Conservation (phyloP, 2,329 filamentous ascomycete species). For the Ceratocystis papillata region DNA sequence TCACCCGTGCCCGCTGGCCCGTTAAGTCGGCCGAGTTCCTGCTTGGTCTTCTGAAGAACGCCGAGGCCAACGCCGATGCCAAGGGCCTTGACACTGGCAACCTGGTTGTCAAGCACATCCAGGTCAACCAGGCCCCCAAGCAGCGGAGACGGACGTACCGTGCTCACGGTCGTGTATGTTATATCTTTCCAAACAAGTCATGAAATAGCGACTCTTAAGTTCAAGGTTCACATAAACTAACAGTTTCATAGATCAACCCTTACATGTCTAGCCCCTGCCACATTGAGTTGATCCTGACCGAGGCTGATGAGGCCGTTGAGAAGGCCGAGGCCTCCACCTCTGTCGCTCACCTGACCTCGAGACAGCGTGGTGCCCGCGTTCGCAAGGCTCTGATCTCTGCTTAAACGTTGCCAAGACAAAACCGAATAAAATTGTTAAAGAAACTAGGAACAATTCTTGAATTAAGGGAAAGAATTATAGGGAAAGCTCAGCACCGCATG, state of each 20-base stretch:
- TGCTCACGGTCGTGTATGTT: slow-evolving; percentile 97
- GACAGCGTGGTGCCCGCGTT: slow-evolving; percentile 71
- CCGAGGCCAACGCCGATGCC: slow-evolving; percentile 90
- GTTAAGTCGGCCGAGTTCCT: slow-evolving; percentile 98
- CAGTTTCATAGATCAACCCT: slow-evolving; percentile 73
- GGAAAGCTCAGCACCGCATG: slow-evolving; percentile 19
- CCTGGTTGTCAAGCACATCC: slow-evolving; percentile 99
- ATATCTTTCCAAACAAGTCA: not conserved
- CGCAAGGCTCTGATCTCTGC: slow-evolving; percentile 55
- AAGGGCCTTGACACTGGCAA: slow-evolving; percentile 97
- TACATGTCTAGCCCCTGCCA: slow-evolving; percentile 99
- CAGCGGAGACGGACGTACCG: slow-evolving; percentile 98
- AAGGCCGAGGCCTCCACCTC: slow-evolving; percentile 78
- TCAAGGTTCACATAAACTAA: slow-evolving; percentile 4
- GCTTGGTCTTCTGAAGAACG: slow-evolving; percentile 92
- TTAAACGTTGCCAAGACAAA: slow-evolving; percentile 35
- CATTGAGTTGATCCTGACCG: slow-evolving; percentile 99
- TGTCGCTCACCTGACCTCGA: slow-evolving; percentile 64
- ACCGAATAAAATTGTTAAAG: slow-evolving; percentile 30
- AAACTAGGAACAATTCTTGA: slow-evolving; percentile 28
- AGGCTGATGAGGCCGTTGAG: slow-evolving; percentile 89
- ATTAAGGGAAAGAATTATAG: slow-evolving; percentile 16
- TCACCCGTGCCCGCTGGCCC: slow-evolving; percentile 96
- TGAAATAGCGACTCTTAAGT: not conserved
- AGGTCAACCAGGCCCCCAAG: slow-evolving; percentile 99